A percentile compares a stretch with the other conserved stretches of the same genome.
These are phyloP conservation scores for Papiliotrema nemorosa DNA, from an alignment of 1,284 basidiomycete genomes.

Conservation along the genomic window DNA sequence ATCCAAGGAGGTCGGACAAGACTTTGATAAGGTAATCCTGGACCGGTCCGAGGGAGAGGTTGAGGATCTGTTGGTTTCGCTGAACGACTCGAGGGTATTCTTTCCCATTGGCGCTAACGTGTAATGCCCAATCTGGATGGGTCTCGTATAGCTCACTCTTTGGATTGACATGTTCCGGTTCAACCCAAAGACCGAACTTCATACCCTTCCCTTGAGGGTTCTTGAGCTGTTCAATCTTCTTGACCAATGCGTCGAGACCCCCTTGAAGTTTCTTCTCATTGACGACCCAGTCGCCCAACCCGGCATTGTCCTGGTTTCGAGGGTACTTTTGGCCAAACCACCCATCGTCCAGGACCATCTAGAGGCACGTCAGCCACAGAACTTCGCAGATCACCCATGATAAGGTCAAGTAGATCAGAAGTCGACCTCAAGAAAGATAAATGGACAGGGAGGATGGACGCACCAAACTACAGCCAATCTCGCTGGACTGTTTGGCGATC, in stretches of 20 bases:
- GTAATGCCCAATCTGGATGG: constrained; percentile 38
- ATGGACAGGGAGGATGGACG: too few species aligned
- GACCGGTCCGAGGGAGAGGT: constrained; percentile 24
- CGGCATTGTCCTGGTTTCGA: constrained; percentile 21
- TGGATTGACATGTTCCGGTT: constrained; percentile 42
- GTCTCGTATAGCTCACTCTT: constrained; percentile 30
- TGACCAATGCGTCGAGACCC: constrained; percentile 26
- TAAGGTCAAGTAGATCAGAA: too few species aligned
- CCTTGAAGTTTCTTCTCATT: constrained; percentile 29
- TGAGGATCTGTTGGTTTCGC: constrained; percentile 35
- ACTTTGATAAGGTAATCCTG: constrained; percentile 35
- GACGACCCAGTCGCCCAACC: constrained; percentile 35
- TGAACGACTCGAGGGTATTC: constrained; percentile 20
- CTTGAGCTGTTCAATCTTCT: constrained; percentile 6
- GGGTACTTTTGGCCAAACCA: constrained; percentile 39
- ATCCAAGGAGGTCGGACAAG: constrained; percentile 19
- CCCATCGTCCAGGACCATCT: constrained; percentile 41
- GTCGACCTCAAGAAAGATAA: too few species aligned
- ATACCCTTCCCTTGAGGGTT: constrained; percentile 10
- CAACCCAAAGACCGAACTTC: constrained; percentile 40
- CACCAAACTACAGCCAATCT: constrained; percentile 24
- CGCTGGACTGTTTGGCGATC: constrained; percentile 23
- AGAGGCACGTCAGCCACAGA: not conserved
- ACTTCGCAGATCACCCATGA: too few species aligned
- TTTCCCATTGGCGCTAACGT: constrained; percentile 7